phyloP scores from a whole-genome alignment of 2,329 filamentous ascomycete species.

The Paecilomyces niveus region DNA sequence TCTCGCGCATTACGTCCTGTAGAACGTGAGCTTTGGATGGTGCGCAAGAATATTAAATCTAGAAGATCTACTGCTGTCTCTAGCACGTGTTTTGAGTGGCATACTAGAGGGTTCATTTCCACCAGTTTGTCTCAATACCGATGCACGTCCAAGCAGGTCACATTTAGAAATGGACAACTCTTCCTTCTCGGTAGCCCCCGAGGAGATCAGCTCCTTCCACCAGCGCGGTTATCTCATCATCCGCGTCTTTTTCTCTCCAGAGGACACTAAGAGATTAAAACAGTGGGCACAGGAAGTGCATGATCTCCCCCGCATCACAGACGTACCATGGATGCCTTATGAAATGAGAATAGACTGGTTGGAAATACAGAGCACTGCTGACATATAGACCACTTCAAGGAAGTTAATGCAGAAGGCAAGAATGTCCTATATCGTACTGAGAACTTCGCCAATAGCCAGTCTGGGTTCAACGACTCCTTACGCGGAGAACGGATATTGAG shows the following conservation, averaged over 20 bases:
- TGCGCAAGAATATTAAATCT: not conserved
- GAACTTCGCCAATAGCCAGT: conserved; percentile 26
- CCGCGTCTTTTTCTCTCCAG: conserved; percentile 12
- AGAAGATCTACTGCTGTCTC: not conserved
- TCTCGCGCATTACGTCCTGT: too few species aligned
- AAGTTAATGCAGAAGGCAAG: conserved; percentile 24
- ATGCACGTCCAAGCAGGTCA: not conserved
- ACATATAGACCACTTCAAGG: conserved; percentile 5
- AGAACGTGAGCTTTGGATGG: too few species aligned
- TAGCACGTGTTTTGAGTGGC: not conserved
- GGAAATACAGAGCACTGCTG: not conserved
- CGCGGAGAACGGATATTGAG: conserved; percentile 23
- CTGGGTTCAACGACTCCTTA: conserved; percentile 28
- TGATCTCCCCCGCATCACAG: conserved; percentile 22
- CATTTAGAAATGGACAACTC: not conserved
- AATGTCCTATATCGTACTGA: conserved; percentile 26
- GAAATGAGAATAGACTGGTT: conserved; percentile 10
- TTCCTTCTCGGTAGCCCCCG: not conserved
- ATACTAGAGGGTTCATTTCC: not conserved
- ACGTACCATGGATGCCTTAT: conserved; percentile 27
- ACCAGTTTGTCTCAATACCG: not conserved
- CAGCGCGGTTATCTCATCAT: conserved; percentile 21
- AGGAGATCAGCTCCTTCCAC: not conserved
- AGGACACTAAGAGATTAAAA: conserved; percentile 15
- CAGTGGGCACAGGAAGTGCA: conserved; percentile 30